Evolutionary conservation across 164 flowering plant genomes (phyloP), one percentile per base, ranked within the genome.

Genomic region (Saururus chinensis): DNA sequence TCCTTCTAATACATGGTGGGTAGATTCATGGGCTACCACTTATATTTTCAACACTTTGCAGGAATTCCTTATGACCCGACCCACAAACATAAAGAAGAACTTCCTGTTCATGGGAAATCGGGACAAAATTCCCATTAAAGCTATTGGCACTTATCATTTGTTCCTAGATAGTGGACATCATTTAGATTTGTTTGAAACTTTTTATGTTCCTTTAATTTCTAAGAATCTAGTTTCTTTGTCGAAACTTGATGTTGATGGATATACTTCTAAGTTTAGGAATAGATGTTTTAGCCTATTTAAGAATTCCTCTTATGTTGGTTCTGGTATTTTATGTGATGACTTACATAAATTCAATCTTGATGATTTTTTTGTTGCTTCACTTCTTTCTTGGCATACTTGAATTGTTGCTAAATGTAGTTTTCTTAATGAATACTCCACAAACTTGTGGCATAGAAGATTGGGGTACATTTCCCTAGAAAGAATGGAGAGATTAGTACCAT

Each of bases 401-500:
- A 19, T 24, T 60, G 21, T 51, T 14, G 11, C n/a, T 6, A 60
- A 60, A 41, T 1, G 30, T 60, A 45, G 52, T n/a, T 41, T 52
- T 0, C 16, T 52, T 7, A 42, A 60, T 45, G 37, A 60, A 41
- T 20, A 22, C 41, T 60, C 53, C 7, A 20, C 53, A 1, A 9
- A 1, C 19, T 54, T 54, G 42, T 54, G 35, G 9, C 66, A 63
- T 40, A 12, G 12, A 21, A 7, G 0, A 21, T 63, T 54, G 12
- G 59, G 60, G 53, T 49, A 63, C 48, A 40, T 63, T 13, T 63
- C 26, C 22, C 8, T 40, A 63, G 9, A 63, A 5, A 54, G 12
- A 63, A 42, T 63, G 17, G 22, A 17, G 48, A 35, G n/a, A 22
- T n/a, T 53, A 8, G 58, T 63, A 26, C 23, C 11, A 24, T 14